These are phyloP conservation scores for Calycina herbarum DNA, from an alignment of 2,329 filamentous ascomycete species.

Conservation along the genomic window DNA sequence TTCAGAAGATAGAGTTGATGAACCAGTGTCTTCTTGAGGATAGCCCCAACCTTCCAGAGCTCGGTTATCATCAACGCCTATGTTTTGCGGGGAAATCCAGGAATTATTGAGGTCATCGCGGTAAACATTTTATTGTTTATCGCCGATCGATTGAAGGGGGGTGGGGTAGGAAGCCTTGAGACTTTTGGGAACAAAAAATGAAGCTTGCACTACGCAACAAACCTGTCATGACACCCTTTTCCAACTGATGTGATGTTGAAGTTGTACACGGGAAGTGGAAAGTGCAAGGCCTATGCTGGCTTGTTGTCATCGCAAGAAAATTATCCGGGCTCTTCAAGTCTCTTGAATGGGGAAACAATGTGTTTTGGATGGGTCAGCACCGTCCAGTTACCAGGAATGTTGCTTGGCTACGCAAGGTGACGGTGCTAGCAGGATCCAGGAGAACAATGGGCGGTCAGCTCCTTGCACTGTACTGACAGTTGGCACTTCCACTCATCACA, in stretches of 20 bases:
- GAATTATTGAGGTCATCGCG: slow-evolving; percentile 11
- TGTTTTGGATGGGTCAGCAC: no score
- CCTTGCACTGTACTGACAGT: background rate
- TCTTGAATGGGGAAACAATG: background rate
- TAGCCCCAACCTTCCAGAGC: background rate
- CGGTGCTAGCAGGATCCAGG: background rate
- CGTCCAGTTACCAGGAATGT: background rate
- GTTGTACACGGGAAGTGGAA: background rate
- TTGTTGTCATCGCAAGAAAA: background rate
- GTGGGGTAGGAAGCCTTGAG: background rate
- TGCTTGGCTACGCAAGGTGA: background rate
- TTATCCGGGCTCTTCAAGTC: background rate
- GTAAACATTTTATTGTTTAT: background rate
- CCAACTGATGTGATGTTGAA: background rate
- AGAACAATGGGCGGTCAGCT: background rate
- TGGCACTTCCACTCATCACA: background rate
- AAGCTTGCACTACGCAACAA: background rate
- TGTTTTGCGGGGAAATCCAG: slow-evolving; percentile 13
- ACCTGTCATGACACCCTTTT: background rate
- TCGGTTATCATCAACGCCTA: background rate
- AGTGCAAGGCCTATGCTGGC: background rate
- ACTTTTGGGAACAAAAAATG: background rate
- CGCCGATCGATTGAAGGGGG: background rate
- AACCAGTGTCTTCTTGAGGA: slow-evolving; percentile 3
- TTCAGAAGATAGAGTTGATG: background rate